phyloP scores from a whole-genome alignment of 2,329 filamentous ascomycete species.

The Alternaria alternata region DNA sequence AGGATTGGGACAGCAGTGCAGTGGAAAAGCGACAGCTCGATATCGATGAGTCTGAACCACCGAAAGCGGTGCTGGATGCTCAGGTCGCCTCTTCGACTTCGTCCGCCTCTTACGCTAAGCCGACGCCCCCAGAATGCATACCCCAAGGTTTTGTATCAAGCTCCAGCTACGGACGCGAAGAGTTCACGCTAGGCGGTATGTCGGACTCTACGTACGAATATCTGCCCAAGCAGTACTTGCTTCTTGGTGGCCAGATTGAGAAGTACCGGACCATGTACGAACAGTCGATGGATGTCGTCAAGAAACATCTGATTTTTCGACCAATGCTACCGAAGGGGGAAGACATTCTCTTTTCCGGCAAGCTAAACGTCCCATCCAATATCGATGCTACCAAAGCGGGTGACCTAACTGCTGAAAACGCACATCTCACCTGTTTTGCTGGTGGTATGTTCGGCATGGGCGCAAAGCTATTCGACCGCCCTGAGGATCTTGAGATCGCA shows the following conservation, averaged over 20 bases:
- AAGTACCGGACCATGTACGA: conserved; percentile 67
- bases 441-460: conserved; percentile 76
- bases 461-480: conserved; percentile 66
- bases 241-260: conserved; percentile 57
- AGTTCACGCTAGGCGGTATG: conserved; percentile 52
- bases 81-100: conserved; percentile 11
- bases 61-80: conserved; percentile 10
- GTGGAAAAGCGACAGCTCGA: conserved; percentile 36
- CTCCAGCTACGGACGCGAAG: conserved; percentile 56
- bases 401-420: conserved; percentile 52
- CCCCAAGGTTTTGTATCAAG: conserved; percentile 65
- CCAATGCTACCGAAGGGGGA: conserved; percentile 58
- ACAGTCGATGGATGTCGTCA: conserved; percentile 54
- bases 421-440: conserved; percentile 74
- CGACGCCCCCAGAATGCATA: conserved; percentile 40
- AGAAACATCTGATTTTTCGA: conserved; percentile 58
- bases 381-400: conserved; percentile 32
- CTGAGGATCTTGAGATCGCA: conserved; percentile 64
- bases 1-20: conserved; percentile 33
- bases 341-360: conserved; percentile 55
- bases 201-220: conserved; percentile 55
- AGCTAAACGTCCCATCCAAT: conserved; percentile 47
- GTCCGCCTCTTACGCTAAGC: conserved; percentile 16
- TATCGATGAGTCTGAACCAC: conserved; percentile 25
- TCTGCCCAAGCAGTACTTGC: conserved; percentile 58